phyloP scores from a whole-genome alignment of 1,284 basidiomycete species.

The Malassezia brasiliensis region DNA sequence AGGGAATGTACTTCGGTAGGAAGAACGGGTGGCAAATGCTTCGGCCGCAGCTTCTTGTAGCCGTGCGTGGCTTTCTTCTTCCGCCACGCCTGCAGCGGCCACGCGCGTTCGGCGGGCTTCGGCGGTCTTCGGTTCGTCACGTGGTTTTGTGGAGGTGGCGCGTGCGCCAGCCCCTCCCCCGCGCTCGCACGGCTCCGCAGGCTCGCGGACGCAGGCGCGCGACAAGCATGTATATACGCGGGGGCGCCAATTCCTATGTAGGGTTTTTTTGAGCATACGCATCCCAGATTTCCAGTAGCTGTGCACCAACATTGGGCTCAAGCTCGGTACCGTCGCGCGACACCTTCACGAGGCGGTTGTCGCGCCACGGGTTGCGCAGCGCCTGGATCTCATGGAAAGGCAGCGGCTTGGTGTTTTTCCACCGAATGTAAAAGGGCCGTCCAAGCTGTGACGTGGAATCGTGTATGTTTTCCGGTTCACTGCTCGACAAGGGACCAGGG shows the following conservation, averaged over 20 bases:
- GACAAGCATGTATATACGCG: background rate
- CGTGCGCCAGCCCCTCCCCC: too few species aligned
- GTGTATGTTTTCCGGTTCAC: background rate
- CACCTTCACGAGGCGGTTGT: conserved; percentile 72
- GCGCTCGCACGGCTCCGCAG: too few species aligned
- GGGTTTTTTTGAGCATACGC: background rate
- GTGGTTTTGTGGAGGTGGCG: background rate
- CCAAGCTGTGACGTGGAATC: conserved; percentile 52
- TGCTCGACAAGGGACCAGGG: too few species aligned
- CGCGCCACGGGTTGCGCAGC: conserved; percentile 83
- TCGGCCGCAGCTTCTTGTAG: conserved; percentile 5
- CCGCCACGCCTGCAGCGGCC: conserved; percentile 2
- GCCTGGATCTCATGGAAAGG: conserved; percentile 69
- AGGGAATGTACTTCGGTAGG: background rate
- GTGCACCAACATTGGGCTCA: conserved; percentile 67
- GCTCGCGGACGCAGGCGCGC: too few species aligned
- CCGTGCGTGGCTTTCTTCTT: conserved; percentile 1
- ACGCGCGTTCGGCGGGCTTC: conserved; percentile 14
- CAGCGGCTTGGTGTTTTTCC: conserved; percentile 66
- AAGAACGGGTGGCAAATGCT: conserved; percentile 5
- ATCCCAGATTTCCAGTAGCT: conserved; percentile 68
- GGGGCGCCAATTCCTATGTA: background rate
- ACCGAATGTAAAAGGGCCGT: conserved; percentile 70
- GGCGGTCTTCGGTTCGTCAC: conserved; percentile 10
- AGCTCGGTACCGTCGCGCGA: conserved; percentile 85